phyloP scores from a whole-genome alignment of 2,329 filamentous ascomycete species.

The Penicillium sp. region DNA sequence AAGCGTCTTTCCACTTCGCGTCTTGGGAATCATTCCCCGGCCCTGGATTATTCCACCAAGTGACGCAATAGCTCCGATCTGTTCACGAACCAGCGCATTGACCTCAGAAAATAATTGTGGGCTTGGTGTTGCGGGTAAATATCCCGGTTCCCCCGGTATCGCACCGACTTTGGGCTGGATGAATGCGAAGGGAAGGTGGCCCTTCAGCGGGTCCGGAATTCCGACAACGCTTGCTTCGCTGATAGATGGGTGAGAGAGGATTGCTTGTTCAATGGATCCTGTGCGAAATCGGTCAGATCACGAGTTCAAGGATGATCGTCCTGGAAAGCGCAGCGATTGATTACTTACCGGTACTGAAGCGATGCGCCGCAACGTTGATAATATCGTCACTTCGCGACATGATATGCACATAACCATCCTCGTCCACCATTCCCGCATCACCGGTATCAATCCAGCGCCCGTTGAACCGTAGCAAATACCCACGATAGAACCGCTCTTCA shows the following conservation, averaged over 20 bases:
- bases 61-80: slow-evolving; percentile 84
- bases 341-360: slow-evolving; percentile 74
- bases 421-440: slow-evolving; percentile 82
- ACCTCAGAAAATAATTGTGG: slow-evolving; percentile 46
- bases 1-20: slow-evolving; percentile 86
- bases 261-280: slow-evolving; percentile 88
- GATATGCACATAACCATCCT: slow-evolving; percentile 64
- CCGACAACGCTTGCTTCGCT: slow-evolving; percentile 84
- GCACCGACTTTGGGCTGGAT: slow-evolving; percentile 60
- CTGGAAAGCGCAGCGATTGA: neutral
- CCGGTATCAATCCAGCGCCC: slow-evolving; percentile 88
- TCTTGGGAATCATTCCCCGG: slow-evolving; percentile 85
- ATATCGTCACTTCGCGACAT: slow-evolving; percentile 75
- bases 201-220: slow-evolving; percentile 82
- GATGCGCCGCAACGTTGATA: slow-evolving; percentile 92
- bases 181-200: slow-evolving; percentile 89
- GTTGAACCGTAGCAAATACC: slow-evolving; percentile 78
- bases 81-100: slow-evolving; percentile 63
- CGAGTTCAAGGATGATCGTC: neutral
- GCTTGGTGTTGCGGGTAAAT: slow-evolving; percentile 38
- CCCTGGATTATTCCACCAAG: slow-evolving; percentile 84
- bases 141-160: neutral
- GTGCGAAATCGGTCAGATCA: neutral
- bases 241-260: slow-evolving; percentile 74
- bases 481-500: slow-evolving; percentile 77